Conservation (phyloP, 768 basidiomycete genomes). For the Strobilomyces echinocephalus region DNA sequence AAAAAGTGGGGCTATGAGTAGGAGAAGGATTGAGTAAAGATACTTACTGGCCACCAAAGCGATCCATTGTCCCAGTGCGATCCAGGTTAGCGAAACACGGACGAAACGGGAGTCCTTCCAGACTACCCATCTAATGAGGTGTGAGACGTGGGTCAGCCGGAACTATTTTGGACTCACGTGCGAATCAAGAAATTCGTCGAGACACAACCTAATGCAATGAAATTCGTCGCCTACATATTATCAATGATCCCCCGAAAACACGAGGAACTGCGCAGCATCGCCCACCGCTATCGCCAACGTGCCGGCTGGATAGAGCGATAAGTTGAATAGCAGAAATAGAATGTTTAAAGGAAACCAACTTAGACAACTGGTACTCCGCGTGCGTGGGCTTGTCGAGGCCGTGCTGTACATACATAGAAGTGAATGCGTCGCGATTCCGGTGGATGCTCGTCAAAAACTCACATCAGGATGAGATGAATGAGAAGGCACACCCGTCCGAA, state of each 20-base stretch:
- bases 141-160: not conserved
- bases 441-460: too few relatives aligned
- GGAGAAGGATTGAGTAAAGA: not conserved
- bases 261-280: too few relatives aligned
- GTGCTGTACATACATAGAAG: too few relatives aligned
- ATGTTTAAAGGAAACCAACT: too few relatives aligned
- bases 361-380: too few relatives aligned
- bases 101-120: constrained; percentile 18
- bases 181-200: constrained; percentile 23
- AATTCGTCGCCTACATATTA: not conserved
- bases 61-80: constrained; percentile 19
- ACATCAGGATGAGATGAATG: too few relatives aligned
- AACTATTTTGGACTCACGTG: constrained; percentile 11
- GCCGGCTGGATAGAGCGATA: too few relatives aligned
- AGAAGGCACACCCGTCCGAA: too few relatives aligned
- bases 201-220: constrained; percentile 13
- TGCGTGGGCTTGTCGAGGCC: too few relatives aligned
- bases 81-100: constrained; percentile 5
- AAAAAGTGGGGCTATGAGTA: not conserved
- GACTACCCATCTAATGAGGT: constrained; percentile 17
- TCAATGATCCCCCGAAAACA: not conserved
- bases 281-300: too few relatives aligned
- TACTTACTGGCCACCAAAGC: constrained; percentile 8
- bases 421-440: too few relatives aligned
- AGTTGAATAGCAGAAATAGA: too few relatives aligned